Conservation (phyloP, 106 monocot genomes). For the Phalaenopsis aphrodite region DNA sequence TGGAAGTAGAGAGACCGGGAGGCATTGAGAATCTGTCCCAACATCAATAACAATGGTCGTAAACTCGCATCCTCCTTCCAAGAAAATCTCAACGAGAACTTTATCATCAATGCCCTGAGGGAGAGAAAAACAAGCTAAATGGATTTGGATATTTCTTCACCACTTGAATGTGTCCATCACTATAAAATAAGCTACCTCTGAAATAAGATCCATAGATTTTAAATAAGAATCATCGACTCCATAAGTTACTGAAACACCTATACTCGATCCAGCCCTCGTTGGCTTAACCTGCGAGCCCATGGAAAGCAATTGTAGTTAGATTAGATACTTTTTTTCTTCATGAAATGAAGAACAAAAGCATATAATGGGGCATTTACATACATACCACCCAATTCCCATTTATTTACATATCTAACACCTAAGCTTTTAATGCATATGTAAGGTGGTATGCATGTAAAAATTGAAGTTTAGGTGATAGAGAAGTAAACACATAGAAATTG, state of each 20-base stretch:
- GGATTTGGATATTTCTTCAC: not conserved
- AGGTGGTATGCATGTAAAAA: no score
- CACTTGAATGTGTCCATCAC: not conserved
- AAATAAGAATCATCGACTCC: slow-evolving; percentile 69
- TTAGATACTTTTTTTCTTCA: not conserved
- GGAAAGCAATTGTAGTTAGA: slow-evolving; percentile 11
- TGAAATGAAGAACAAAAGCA: slow-evolving; percentile 3
- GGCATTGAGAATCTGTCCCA: slow-evolving; percentile 38
- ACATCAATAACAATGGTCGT: slow-evolving; percentile 83
- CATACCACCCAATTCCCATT: no score
- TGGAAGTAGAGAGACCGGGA: slow-evolving; percentile 74
- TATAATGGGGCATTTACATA: no score
- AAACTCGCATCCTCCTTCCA: slow-evolving; percentile 86
- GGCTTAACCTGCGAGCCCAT: slow-evolving; percentile 63
- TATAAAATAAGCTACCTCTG: slow-evolving; percentile 24
- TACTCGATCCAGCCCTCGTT: slow-evolving; percentile 81
- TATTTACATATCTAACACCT: no score
- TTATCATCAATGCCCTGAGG: slow-evolving; percentile 75
- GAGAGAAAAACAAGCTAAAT: slow-evolving; percentile 4
- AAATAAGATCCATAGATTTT: slow-evolving; percentile 66
- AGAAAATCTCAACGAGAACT: slow-evolving; percentile 73
- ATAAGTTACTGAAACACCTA: slow-evolving; percentile 77
- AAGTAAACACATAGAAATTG: no score
- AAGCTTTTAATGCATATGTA: no score
- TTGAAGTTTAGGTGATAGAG: no score